Base-by-base conservation (phyloP, 176 grass and related monocot genomes). In the Pontederia crassipes region DNA sequence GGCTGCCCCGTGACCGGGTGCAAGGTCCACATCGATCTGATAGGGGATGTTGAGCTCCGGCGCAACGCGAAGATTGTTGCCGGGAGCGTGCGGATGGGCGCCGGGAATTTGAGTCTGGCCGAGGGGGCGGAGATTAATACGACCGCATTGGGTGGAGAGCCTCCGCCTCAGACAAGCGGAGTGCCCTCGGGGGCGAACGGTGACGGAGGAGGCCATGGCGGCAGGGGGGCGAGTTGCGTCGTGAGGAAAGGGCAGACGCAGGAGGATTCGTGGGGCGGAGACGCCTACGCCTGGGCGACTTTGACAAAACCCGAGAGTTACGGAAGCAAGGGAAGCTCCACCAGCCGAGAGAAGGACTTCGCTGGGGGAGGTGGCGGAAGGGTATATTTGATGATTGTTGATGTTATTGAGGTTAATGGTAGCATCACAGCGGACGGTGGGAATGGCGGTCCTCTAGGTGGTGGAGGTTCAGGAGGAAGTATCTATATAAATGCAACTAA, bases 221-320 rank as follows among this genome's bases (percentile, higher is more conserved):
- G 94, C 7, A 71, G 94, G 56, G 94, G 94, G 0, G 94, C 94
- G 35, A 98, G 94, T 71, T 98, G 94, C 71, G 91, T 74, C 15
- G 77, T 98, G 51, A 89, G 71, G 78, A 79, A 98, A 1, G 88
- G 82, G 45, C 84, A 93, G 76, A 88, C 81, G 0, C 94, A 93
- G 72, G 94, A 98, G 79, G 94, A 98, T 61, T 98, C 94, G 0
- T 98, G 94, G 94, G 94, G 94, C 12, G 94, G 94, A 6, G 94
- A 98, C 45, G 79, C 94, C 7, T 98, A 98, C 28, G 76, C 88
- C 1, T 98, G 94, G 94, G 80, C 76, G 1, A 72, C 78, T 17
- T 81, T 98, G 6, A 59, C 82, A 46, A 55, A 49, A 35, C 94
- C 94, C 4, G 86, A 67, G 32, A 93, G 85, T 67, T 93, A 86